Evolutionary conservation across 1,139 yeast genomes (phyloP), one percentile per base, ranked within the genome.

Genomic region (Geotrichum fermentans): DNA sequence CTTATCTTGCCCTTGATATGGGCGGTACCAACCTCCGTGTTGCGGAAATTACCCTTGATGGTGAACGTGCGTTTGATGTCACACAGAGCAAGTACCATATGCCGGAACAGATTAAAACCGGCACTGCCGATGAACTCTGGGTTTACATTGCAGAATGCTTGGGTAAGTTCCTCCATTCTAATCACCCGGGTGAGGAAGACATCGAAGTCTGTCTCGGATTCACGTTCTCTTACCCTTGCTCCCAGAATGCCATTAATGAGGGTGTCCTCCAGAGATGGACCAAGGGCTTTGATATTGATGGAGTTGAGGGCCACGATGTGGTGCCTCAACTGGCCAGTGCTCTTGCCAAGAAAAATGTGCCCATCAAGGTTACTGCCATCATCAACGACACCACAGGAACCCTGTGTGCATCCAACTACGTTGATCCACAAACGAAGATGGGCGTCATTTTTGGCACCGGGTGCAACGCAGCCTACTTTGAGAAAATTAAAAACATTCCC

Each of bases 371-470:
- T 50, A 90, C 87, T 53, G 96, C 98, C 36, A 74, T 92, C 65
- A 90, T 92, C 68, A 92, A 92, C 70, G 98, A 92, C 69, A 92
- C 98, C 57, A 87, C 96, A 44, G 98, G 98, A 66, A 92, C 98
- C 43, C 76, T 92, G 63, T 96, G 92, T 55, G 97, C 98, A 37
- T 89, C 97, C 46, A 81, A 84, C 74, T 92, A 92, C 72, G 79
- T 94, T 50, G 96, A 92, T 64, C 80, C 92, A 33, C 80, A 80
- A 60, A 82, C 96, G 57, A 83, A 83, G 69, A 85, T 90, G 94
- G 98, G 97, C 54, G 80, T 89, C 64, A 92, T 92, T 61, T 92
- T 89, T 66, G 98, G 98, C 64, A 92, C 98, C 51, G 98, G 98
- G 56, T 89, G 95, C 73, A 92, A 92, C 68, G 97, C 75, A 65